Evolutionary conservation across 768 basidiomycete genomes (phyloP).

Genomic region (Tricholoma sp.): DNA sequence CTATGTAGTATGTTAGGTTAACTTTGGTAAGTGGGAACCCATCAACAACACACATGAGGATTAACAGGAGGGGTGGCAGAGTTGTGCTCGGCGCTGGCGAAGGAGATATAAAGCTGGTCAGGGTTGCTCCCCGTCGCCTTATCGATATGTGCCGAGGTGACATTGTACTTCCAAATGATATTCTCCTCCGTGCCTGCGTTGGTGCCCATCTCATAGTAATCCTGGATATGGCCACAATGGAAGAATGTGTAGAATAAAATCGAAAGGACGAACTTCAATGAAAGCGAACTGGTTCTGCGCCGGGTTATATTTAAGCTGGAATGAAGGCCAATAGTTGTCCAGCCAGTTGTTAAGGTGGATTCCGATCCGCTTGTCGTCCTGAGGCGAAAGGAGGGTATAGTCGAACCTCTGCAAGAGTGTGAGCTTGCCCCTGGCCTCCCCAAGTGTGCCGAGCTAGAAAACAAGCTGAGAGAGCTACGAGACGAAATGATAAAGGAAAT

Average conservation of each 20-base stretch:
- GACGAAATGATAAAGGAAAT: neutral
- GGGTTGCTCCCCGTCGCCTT: conserved; percentile 33
- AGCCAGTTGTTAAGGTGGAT: conserved; percentile 46
- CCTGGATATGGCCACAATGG: conserved; percentile 17
- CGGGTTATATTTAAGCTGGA: conserved; percentile 40
- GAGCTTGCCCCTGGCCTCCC: conserved; percentile 47
- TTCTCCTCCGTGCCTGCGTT: conserved; percentile 32
- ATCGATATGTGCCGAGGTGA: conserved; percentile 34
- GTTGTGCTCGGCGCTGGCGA: conserved; percentile 40
- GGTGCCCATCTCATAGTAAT: conserved; percentile 35
- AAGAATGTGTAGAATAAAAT: neutral
- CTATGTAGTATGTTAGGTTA: conserved; percentile 16
- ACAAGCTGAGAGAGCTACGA: neutral
- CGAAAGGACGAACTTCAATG: conserved; percentile 31
- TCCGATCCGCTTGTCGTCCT: conserved; percentile 35
- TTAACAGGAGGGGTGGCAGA: conserved; percentile 28
- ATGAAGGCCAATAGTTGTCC: conserved; percentile 38
- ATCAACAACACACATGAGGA: conserved; percentile 25
- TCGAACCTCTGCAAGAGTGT: conserved; percentile 45
- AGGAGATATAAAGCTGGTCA: conserved; percentile 43
- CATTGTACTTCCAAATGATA: conserved; percentile 39
- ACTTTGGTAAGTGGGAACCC: neutral
- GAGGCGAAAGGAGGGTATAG: conserved; percentile 34
- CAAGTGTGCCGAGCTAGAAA: conserved; percentile 40
- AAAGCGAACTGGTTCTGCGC: conserved; percentile 33